These are phyloP conservation scores for Populus ilicifolia DNA, from an alignment of 345 rosid species.

Conservation along the genomic window DNA sequence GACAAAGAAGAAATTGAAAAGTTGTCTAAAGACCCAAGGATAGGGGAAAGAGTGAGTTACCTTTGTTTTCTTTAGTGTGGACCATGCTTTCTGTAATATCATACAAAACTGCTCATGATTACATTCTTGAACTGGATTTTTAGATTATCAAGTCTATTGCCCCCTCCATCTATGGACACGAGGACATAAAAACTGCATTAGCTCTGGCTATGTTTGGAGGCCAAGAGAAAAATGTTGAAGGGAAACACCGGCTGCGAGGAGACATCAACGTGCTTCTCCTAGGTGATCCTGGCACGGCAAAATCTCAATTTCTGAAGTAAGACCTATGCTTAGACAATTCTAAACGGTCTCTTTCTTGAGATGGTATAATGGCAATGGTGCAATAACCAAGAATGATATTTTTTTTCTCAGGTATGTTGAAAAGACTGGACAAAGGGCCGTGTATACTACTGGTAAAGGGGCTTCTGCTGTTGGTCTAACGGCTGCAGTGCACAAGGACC, in stretches of 20 bases:
- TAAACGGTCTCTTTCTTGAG: no score
- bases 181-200: conserved; percentile 89
- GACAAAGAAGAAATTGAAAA: conserved; percentile 88
- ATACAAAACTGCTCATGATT: conserved; percentile 3
- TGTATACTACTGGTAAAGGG: conserved; percentile 97
- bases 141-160: conserved; percentile 96
- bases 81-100: not conserved
- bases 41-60: conserved; percentile 77
- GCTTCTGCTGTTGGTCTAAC: conserved; percentile 98
- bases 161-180: conserved; percentile 98
- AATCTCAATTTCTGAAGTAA: conserved; percentile 96
- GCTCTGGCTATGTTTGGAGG: conserved; percentile 99
- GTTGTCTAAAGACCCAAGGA: conserved; percentile 81
- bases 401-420: conserved; percentile 68
- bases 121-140: conserved; percentile 13
- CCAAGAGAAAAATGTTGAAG: conserved; percentile 90
- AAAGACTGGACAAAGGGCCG: conserved; percentile 99
- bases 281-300: conserved; percentile 98
- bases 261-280: conserved; percentile 91
- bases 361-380: not conserved
- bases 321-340: conserved; percentile 9
- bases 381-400: conserved; percentile 10
- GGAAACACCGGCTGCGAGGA: conserved; percentile 87
- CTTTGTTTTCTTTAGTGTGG: not conserved
- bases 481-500: conserved; percentile 99